phyloP scores from a whole-genome alignment of 2,329 filamentous ascomycete genomes.

The Pseudogymnoascus sp. region DNA sequence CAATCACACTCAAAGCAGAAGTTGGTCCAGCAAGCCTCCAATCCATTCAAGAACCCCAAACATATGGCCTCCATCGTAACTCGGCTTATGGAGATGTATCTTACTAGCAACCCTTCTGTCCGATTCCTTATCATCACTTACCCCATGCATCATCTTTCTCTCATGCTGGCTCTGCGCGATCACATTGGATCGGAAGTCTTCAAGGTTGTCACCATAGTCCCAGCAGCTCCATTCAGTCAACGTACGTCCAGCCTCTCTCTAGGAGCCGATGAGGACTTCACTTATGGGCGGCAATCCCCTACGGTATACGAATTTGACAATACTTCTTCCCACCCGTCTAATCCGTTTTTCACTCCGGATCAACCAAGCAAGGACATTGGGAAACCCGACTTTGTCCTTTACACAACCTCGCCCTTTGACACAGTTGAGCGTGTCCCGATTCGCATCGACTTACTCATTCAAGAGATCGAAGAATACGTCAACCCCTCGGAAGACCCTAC shows the following conservation, averaged over 20 bases:
- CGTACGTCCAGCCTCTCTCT: background rate
- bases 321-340: background rate
- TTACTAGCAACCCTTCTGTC: conserved; percentile 44
- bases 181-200: conserved; percentile 49
- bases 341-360: background rate
- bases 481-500: background rate
- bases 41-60: conserved; percentile 47
- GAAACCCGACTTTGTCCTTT: background rate
- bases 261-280: conserved; percentile 23
- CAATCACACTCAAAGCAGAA: conserved; percentile 48
- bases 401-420: background rate
- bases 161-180: conserved; percentile 49
- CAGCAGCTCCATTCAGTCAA: background rate
- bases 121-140: conserved; percentile 54
- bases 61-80: conserved; percentile 51
- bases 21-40: conserved; percentile 43
- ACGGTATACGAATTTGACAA: conserved; percentile 22
- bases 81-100: conserved; percentile 53
- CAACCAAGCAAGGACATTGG: background rate
- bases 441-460: background rate
- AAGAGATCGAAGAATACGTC: background rate
- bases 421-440: background rate
- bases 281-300: conserved; percentile 15
- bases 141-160: conserved; percentile 47
- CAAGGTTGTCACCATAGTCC: conserved; percentile 51